phyloP scores from a whole-genome alignment of 2,329 filamentous ascomycete genomes.

The Geosmithia flava region DNA sequence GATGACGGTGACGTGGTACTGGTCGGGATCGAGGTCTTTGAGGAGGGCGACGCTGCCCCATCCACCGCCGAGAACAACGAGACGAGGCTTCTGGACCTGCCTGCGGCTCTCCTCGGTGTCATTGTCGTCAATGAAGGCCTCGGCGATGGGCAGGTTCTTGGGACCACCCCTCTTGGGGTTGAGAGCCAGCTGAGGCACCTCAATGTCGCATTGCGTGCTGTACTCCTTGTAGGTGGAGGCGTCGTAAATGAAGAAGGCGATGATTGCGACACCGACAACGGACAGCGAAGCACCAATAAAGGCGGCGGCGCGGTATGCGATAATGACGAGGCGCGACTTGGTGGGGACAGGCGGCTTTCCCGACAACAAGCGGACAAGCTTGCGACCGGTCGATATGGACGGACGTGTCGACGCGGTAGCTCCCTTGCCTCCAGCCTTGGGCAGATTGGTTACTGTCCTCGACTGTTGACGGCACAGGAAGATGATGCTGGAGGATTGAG shows the following conservation, averaged over 20 bases:
- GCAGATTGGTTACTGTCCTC: slow-evolving; percentile 3
- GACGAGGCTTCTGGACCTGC: slow-evolving; percentile 76
- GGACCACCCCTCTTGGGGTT: slow-evolving; percentile 74
- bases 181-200: slow-evolving; percentile 74
- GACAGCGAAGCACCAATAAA: slow-evolving; percentile 59
- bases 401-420: slow-evolving; percentile 1
- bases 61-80: slow-evolving; percentile 86
- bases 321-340: slow-evolving; percentile 36
- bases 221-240: slow-evolving; percentile 77
- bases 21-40: slow-evolving; percentile 78
- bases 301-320: slow-evolving; percentile 54
- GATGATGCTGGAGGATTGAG: neutral
- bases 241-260: slow-evolving; percentile 90
- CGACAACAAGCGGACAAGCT: slow-evolving; percentile 29
- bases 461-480: slow-evolving; percentile 1
- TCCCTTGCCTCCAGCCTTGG: neutral
- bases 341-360: slow-evolving; percentile 38
- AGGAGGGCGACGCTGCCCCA: slow-evolving; percentile 91
- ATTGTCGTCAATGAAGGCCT: slow-evolving; percentile 80
- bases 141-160: slow-evolving; percentile 88
- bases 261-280: slow-evolving; percentile 54
- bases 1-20: slow-evolving; percentile 93
- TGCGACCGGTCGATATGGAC: slow-evolving; percentile 8
- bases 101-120: slow-evolving; percentile 58
- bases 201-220: slow-evolving; percentile 54